Evolutionary conservation across 257 asterid species (phyloP), one percentile per base, ranked within the genome.

Genomic region (Capsicum rhomboideum): DNA sequence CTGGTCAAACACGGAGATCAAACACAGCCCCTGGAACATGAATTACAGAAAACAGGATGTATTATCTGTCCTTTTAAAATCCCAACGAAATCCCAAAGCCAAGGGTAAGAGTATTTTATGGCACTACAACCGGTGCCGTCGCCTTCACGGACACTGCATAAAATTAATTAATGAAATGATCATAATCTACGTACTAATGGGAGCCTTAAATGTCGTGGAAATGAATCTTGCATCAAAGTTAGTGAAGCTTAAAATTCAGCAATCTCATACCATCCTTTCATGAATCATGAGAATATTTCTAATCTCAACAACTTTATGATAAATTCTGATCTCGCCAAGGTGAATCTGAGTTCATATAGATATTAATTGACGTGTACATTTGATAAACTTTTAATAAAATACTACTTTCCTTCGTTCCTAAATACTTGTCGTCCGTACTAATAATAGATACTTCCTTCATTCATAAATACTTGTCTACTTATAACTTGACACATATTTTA

Each of bases 1-100:
- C 90, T 87, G 92, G 93, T 93, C 97, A 92, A 91, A 92, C 94
- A 89, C 90, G 93, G 85, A 88, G 90, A 85, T 66, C 53, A 82
- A 84, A 75, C 56, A 80, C 69, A 72, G 54, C 28, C 55, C 63
- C 21, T 83, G 53, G 77, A 82, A 53, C 40, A 82, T 84, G 69
- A 58, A 72, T 49, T 46, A 75, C 59, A 46, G 63, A 75, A 75
- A 49, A 49, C 23, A 49, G 44, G 44, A 50, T 50, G 26, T 14
- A 85, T 68, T 9, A 37, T 29, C 31, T 56, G 23, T 82, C 82
- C 52, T 31, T 69, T 55, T 61, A 52, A 23, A 75, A n/a, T n/a
- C n/a, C n/a, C n/a, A n/a, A n/a, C n/a, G n/a, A n/a, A 16, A 77
- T 77, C 82, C 63, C 82, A 50, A 77, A 77, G 63, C 44, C 79